Base-by-base conservation (phyloP, 192 early-diverging fungal species). In the Podila epigama region DNA sequence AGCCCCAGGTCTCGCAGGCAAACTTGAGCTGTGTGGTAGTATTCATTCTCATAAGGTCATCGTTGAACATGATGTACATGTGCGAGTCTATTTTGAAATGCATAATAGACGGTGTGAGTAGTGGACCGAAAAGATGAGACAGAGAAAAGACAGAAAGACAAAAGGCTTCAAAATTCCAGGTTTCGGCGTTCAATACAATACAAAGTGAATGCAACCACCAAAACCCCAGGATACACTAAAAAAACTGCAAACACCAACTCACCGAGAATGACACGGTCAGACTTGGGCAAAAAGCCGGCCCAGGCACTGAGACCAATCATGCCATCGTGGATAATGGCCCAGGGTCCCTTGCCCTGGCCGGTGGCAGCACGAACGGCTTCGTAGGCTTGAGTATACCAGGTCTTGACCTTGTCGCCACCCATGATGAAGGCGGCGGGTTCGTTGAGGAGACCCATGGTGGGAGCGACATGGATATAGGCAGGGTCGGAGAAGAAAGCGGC, bases 361-460 rank as follows among this genome's bases (percentile, higher is more conserved):
- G 72, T 73, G 1, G 75, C 54, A 51, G 63, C 66, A 22, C 84
- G 66, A 16, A 85, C 65, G 11, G 68, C 37, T 4, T 69, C 58
- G 36, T 82, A 79, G 4, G 72, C 80, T 7, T 81, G 65, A 16
- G 54, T 51, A 63, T 85, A 87, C 82, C 82, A 87, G 0, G 66
- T 25, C 42, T 62, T 66, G 34, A 81, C 83, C 27, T 58, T 70
- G 2, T 62, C 66, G 4, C 71, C 62, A 4, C 54, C 61, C 29
- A 68, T 50, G 7, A 66, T n/a, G 11, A 59, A 58, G 0, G 53
- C 64, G 18, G 55, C 54, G 6, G 86, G 86, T 51, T 87, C 86
- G 50, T 87, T 87, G 18, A 87, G 33, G 11, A 84, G 68, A n/a
- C 84, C 86, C 80, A 85, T 82, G 27, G 82, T 55, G 0, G 83